A percentile compares a stretch with the other conserved stretches of the same genome.
These are phyloP conservation scores for Sanghuangporus weigelae DNA, from an alignment of 1,284 basidiomycete species.

Conservation along the genomic window DNA sequence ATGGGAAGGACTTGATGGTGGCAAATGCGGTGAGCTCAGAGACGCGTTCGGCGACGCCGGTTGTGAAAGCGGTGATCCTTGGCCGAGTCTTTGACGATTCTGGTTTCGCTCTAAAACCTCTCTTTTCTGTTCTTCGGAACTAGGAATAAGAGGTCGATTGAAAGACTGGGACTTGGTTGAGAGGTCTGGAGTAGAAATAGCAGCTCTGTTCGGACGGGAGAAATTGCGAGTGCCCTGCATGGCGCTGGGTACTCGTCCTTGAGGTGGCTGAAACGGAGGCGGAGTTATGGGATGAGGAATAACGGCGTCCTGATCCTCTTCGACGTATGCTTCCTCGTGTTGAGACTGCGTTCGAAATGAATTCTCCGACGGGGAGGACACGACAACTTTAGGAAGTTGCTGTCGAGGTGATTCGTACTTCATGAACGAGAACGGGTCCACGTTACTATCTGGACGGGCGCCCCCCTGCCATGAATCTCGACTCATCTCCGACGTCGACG, in stretches of 20 bases:
- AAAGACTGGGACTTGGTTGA: neutral
- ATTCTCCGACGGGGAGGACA: conserved; percentile 34
- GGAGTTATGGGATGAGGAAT: conserved; percentile 14
- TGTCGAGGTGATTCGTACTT: conserved; percentile 42
- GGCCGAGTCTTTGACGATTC: conserved; percentile 23
- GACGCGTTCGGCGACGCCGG: neutral
- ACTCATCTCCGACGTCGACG: conserved; percentile 14
- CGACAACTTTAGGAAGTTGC: conserved; percentile 39
- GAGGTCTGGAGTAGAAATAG: neutral
- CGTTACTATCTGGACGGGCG: conserved; percentile 18
- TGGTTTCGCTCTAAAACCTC: conserved; percentile 57
- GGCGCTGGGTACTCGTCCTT: conserved; percentile 27
- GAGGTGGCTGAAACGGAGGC: conserved; percentile 10
- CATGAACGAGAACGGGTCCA: conserved; percentile 18
- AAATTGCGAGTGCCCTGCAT: conserved; percentile 42
- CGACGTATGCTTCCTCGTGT: neutral
- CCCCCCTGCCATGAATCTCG: conserved; percentile 25
- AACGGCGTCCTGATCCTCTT: neutral
- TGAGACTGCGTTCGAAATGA: conserved; percentile 18
- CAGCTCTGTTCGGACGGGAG: conserved; percentile 45
- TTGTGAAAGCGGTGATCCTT: neutral
- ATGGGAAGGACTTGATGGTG: neutral
- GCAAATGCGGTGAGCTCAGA: neutral
- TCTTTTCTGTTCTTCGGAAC: conserved; percentile 50
- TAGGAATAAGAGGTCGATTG: conserved; percentile 30